Conservation (phyloP, 352 stramenopile species). For the Phytopythium oedochilum region DNA sequence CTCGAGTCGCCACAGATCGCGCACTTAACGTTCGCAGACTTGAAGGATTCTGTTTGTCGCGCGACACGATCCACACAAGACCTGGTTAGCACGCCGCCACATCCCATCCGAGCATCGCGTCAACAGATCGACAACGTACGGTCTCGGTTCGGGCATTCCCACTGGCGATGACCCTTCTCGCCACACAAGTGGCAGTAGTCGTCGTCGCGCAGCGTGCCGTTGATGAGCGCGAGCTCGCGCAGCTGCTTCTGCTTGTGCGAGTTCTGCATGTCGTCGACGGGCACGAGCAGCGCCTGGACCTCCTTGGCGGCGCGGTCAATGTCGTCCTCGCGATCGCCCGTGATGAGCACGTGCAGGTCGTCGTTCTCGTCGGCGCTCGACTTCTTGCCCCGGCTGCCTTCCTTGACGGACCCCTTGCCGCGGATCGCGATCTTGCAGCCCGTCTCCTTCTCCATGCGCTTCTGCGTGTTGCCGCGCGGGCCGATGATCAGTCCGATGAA, state of each 20-base stretch:
- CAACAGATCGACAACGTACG: slow-evolving; percentile 46
- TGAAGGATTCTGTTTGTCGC: slow-evolving; percentile 51
- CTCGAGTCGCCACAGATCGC: slow-evolving; percentile 97
- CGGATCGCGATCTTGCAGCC: slow-evolving; percentile 99
- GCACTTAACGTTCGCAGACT: slow-evolving; percentile 91
- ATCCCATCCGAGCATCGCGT: slow-evolving; percentile 7
- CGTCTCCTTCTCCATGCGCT: slow-evolving; percentile 98
- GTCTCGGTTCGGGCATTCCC: slow-evolving; percentile 93
- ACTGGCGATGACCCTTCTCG: slow-evolving; percentile 97
- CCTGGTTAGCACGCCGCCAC: slow-evolving; percentile 16
- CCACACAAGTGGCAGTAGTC: slow-evolving; percentile 98
- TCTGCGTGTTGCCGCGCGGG: slow-evolving; percentile 98
- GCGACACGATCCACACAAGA: neutral
- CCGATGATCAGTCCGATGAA: slow-evolving; percentile 99
- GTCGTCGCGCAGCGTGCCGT: slow-evolving; percentile 97
- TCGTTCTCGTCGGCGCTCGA: slow-evolving; percentile 94
- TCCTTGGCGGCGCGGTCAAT: slow-evolving; percentile 84
- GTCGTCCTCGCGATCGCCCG: slow-evolving; percentile 85
- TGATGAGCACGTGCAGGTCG: slow-evolving; percentile 95
- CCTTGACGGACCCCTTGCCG: slow-evolving; percentile 95
- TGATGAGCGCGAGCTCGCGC: slow-evolving; percentile 97
- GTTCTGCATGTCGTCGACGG: slow-evolving; percentile 89
- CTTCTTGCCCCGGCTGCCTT: slow-evolving; percentile 94
- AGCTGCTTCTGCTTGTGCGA: slow-evolving; percentile 99
- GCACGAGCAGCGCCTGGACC: slow-evolving; percentile 89